Evolutionary conservation across 306 rosid species (phyloP).

Genomic region (Dryas octopetala): DNA sequence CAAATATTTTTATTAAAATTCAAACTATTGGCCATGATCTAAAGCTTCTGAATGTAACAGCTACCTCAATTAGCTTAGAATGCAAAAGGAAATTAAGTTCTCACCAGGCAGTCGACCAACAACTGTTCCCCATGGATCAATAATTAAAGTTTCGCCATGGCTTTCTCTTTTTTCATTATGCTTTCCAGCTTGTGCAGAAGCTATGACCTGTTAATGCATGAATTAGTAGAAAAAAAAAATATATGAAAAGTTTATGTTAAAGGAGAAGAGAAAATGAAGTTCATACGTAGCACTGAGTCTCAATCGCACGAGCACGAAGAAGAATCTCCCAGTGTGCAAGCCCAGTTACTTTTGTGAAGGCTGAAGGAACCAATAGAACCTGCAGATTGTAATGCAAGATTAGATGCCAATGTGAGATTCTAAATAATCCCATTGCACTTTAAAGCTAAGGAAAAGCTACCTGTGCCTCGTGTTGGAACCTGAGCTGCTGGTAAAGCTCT

Average conservation of each 20-base stretch:
- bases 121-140: slow-evolving; percentile 93
- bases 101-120: slow-evolving; percentile 80
- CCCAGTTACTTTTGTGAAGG: slow-evolving; percentile 88
- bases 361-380: slow-evolving; percentile 86
- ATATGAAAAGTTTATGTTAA: not conserved
- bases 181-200: slow-evolving; percentile 90
- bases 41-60: not conserved
- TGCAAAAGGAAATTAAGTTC: slow-evolving; percentile 16
- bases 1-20: not conserved
- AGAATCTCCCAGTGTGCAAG: slow-evolving; percentile 98
- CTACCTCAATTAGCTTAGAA: not conserved
- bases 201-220: slow-evolving; percentile 70
- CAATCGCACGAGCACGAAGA: slow-evolving; percentile 95
- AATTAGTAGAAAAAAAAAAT: slow-evolving; percentile 15
- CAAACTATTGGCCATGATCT: not conserved
- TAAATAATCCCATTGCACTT: slow-evolving; percentile 22
- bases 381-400: slow-evolving; percentile 24
- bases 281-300: slow-evolving; percentile 88
- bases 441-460: slow-evolving; percentile 17
- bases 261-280: slow-evolving; percentile 25
- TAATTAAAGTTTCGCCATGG: slow-evolving; percentile 81
- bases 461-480: slow-evolving; percentile 76
- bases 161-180: slow-evolving; percentile 82
- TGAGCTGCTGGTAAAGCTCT: slow-evolving; percentile 72
- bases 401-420: slow-evolving; percentile 19